Conservation (phyloP, 257 asterid genomes). For the Solanum bulbocastanum region DNA sequence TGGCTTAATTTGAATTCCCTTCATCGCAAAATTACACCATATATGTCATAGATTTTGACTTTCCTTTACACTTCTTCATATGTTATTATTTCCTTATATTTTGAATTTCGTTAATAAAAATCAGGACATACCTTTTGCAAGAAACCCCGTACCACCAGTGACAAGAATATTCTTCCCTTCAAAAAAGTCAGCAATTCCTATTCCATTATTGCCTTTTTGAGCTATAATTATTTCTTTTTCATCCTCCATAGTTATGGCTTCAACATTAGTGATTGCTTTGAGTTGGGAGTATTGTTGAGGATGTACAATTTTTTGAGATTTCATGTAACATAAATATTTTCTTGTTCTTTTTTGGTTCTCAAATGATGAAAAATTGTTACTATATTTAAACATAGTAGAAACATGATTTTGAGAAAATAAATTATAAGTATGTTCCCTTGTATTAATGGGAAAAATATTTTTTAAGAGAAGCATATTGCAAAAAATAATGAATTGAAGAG, state of each 20-base stretch:
- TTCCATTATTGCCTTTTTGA: background rate
- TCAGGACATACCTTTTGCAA: slow-evolving; percentile 44
- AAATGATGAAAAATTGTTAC: background rate
- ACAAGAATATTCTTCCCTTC: slow-evolving; percentile 40
- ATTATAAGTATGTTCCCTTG: background rate
- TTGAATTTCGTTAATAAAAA: no score
- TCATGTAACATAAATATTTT: background rate
- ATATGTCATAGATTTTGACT: no score
- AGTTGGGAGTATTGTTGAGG: background rate
- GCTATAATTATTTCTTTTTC: background rate
- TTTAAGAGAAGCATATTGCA: background rate
- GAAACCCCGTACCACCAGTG: slow-evolving; percentile 67
- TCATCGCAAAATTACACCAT: background rate
- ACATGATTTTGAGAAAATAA: background rate
- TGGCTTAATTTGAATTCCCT: background rate
- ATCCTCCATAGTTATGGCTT: background rate
- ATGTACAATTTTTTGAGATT: background rate
- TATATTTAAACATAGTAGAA: background rate
- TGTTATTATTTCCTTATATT: no score
- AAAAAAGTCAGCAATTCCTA: slow-evolving; percentile 12
- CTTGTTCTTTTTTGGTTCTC: background rate
- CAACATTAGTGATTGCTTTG: background rate
- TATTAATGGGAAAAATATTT: background rate
- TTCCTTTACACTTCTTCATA: no score
- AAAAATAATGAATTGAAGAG: background rate